Evolutionary conservation across 148 eudicot species (phyloP).

Genomic region (Camellia granthamiana): DNA sequence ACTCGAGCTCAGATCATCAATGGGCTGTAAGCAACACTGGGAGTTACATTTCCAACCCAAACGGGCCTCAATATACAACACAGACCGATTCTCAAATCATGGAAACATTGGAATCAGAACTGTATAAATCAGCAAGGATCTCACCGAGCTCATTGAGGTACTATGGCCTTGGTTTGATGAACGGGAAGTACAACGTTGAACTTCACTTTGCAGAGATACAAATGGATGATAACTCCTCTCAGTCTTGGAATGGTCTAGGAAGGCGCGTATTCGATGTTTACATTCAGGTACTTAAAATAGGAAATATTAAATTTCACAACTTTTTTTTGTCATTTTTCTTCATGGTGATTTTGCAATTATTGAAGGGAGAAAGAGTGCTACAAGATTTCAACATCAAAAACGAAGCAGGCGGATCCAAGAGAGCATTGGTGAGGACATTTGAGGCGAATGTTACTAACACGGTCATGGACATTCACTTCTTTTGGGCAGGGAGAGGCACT

Average conservation of each 20-base stretch:
- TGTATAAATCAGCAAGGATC: constrained; percentile 35
- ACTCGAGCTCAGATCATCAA: constrained; percentile 17
- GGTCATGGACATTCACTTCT: constrained; percentile 34
- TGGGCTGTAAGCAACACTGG: constrained; percentile 41
- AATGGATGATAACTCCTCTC: constrained; percentile 26
- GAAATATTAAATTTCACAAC: background rate
- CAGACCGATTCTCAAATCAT: constrained; percentile 27
- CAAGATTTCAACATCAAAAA: constrained; percentile 34
- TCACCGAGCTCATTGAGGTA: constrained; percentile 37
- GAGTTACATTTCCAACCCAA: constrained; percentile 28
- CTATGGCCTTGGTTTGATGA: constrained; percentile 34
- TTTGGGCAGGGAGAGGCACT: constrained; percentile 49
- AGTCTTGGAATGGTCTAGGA: constrained; percentile 35
- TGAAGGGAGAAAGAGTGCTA: constrained; percentile 35
- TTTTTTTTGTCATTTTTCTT: background rate
- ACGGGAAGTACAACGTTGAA: constrained; percentile 24
- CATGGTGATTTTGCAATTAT: background rate
- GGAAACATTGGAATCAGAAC: constrained; percentile 30
- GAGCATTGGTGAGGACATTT: constrained; percentile 24
- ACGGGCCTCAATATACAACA: constrained; percentile 27
- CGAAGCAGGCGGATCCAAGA: constrained; percentile 31
- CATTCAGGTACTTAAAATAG: constrained; percentile 25
- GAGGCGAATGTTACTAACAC: constrained; percentile 35
- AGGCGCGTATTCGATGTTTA: constrained; percentile 35
- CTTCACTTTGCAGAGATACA: constrained; percentile 41